Conservation (phyloP, 192 early-diverging fungal genomes). For the Backusella morwellensis region DNA sequence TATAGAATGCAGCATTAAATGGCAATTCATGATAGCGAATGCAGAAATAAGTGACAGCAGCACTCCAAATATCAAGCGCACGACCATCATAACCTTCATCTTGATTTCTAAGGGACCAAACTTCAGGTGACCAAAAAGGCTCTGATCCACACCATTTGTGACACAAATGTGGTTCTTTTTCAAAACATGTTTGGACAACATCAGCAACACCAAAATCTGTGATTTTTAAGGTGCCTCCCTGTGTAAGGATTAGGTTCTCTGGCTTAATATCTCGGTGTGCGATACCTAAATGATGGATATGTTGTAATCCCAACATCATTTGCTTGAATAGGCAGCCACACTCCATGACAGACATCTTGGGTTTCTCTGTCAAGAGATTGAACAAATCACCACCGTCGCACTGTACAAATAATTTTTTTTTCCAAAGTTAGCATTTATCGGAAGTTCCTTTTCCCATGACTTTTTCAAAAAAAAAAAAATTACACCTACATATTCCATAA, state of each 20-base stretch:
- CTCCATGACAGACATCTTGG: constrained; percentile 76
- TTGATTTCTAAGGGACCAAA: constrained; percentile 56
- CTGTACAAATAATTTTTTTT: constrained; percentile 41
- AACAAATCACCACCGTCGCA: constrained; percentile 93
- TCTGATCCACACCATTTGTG: constrained; percentile 92
- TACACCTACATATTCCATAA: constrained; percentile 59
- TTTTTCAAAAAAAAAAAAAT: background rate
- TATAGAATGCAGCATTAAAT: constrained; percentile 16
- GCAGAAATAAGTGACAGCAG: constrained; percentile 89
- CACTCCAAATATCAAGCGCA: constrained; percentile 91
- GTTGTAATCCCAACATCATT: constrained; percentile 82
- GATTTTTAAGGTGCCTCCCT: constrained; percentile 86
- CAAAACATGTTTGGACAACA: constrained; percentile 87
- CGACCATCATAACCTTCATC: constrained; percentile 86
- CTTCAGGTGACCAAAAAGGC: constrained; percentile 97
- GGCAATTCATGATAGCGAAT: constrained; percentile 62
- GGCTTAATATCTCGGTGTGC: constrained; percentile 86
- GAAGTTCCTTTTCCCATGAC: background rate
- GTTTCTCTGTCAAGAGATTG: constrained; percentile 69
- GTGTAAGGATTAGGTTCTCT: constrained; percentile 89
- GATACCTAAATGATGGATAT: constrained; percentile 94
- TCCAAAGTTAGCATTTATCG: background rate
- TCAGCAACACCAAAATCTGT: constrained; percentile 98
- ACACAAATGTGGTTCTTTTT: constrained; percentile 71
- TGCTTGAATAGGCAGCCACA: constrained; percentile 94